phyloP scores from a whole-genome alignment of 2,329 filamentous ascomycete species.

The Pseudogymnoascus sp. region DNA sequence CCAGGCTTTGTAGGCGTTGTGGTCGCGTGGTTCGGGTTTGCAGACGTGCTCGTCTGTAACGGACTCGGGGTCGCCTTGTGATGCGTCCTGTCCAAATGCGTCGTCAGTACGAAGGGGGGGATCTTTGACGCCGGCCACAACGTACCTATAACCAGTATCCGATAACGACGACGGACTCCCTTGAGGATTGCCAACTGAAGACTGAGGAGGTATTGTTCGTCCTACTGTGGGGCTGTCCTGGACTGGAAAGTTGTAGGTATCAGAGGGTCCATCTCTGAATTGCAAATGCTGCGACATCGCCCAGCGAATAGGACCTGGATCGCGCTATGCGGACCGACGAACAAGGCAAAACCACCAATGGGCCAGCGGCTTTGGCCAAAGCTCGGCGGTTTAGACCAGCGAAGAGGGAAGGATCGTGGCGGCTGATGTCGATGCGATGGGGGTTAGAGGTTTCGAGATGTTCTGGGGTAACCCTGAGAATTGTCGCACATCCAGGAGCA shows the following conservation, averaged over 20 bases:
- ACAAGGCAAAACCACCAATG: slow-evolving; percentile 13
- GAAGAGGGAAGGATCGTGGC: slow-evolving; percentile 13
- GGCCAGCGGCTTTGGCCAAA: background rate
- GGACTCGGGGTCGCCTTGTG: slow-evolving; percentile 30
- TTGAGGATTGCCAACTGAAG: slow-evolving; percentile 17
- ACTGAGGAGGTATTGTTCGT: slow-evolving; percentile 10
- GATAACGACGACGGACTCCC: slow-evolving; percentile 17
- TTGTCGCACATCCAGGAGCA: slow-evolving; percentile 24
- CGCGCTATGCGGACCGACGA: slow-evolving; percentile 18
- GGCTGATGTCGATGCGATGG: slow-evolving; percentile 18
- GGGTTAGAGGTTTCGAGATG: slow-evolving; percentile 24
- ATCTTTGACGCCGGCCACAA: background rate
- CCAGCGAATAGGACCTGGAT: slow-evolving; percentile 22
- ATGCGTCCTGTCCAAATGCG: slow-evolving; percentile 23
- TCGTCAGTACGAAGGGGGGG: background rate
- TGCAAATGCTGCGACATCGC: slow-evolving; percentile 29
- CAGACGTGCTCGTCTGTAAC: slow-evolving; percentile 27
- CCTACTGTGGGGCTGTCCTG: slow-evolving; percentile 14
- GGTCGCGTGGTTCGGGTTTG: slow-evolving; percentile 24
- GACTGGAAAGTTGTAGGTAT: slow-evolving; percentile 10
- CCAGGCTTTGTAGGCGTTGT: slow-evolving; percentile 26
- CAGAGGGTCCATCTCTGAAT: slow-evolving; percentile 23
- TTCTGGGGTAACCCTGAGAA: slow-evolving; percentile 21
- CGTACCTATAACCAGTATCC: slow-evolving; percentile 14
- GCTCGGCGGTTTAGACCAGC: slow-evolving; percentile 7